Base-by-base conservation (phyloP, 345 rosid species). In the Salix caprea region DNA sequence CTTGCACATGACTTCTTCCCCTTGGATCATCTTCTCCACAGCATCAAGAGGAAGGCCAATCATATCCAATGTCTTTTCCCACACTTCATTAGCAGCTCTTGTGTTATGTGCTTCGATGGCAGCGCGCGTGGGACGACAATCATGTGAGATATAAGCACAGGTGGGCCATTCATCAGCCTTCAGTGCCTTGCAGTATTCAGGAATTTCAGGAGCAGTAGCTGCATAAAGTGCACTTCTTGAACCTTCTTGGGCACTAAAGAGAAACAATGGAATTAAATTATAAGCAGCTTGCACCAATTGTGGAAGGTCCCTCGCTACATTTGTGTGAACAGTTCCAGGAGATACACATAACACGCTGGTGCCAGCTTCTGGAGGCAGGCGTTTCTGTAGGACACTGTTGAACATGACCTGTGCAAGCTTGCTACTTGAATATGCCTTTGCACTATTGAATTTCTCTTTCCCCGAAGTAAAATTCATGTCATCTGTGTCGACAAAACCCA, bases 11-110 rank as follows among this genome's bases (percentile, higher is more conserved):
- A 73, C 73, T 67, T 73, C 73, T 58, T 71, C 37, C 26, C 77
- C 77, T 14, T 67, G 18, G 10, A 67, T 32, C 32, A 78, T n/a
- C 69, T 34, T 73, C 62, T 78, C 77, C 69, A 73, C 61, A 21
- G 37, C 62, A 28, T 78, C 81, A 66, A 36, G n/a, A 58, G 73
- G 48, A 56, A 78, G 81, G 44, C 81, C 77, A 32, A 44, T 56
- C 81, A 78, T 78, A 9, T 72, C 77, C 76, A 78, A 30, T 54
- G 81, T 72, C 28, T 67, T 72, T 65, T 78, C 71, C 81, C 81
- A 78, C 5, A 78, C 76, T 52, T 34, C 4, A 16, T 28, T 19
- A 11, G 76, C 56, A 21, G 44, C 23, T 23, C n/a, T 5, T 10
- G 56, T 14, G 39, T 78, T 52, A 44, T 67, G 48, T 15, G 81